Evolutionary conservation across 768 basidiomycete species (phyloP).

Genomic region (Kwoniella europaea): DNA sequence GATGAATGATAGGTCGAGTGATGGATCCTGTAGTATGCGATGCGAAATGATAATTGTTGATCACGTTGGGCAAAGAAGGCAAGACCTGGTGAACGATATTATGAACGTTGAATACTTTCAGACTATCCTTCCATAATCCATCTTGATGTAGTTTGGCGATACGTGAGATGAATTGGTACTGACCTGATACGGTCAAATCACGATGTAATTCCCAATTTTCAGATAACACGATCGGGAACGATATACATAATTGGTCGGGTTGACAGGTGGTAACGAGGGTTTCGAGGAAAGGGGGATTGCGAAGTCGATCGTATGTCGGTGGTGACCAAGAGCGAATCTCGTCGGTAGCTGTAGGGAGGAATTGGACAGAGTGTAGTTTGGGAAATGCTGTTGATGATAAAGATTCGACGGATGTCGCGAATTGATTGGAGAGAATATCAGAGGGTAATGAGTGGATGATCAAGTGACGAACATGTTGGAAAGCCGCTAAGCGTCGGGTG

Average conservation of each 20-base stretch:
- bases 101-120: conserved; percentile 31
- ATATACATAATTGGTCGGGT: conserved; percentile 30
- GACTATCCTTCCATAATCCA: conserved; percentile 9
- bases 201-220: conserved; percentile 36
- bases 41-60: conserved; percentile 36
- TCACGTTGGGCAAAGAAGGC: conserved; percentile 24
- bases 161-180: conserved; percentile 33
- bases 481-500: conserved; percentile 17
- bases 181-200: conserved; percentile 20
- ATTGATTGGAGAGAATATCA: conserved; percentile 9
- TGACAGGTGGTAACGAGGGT: conserved; percentile 8
- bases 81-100: conserved; percentile 37
- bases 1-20: not conserved
- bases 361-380: conserved; percentile 11
- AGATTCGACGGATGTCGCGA: not conserved
- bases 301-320: conserved; percentile 20
- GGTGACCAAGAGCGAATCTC: conserved; percentile 28
- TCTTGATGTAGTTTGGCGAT: conserved; percentile 14
- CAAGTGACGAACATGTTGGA: conserved; percentile 20
- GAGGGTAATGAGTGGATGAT: conserved; percentile 25
- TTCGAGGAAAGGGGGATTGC: conserved; percentile 29
- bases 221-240: conserved; percentile 22
- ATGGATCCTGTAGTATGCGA: conserved; percentile 17
- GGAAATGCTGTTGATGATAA: conserved; percentile 11
- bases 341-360: conserved; percentile 30